Evolutionary conservation across 768 basidiomycete genomes (phyloP).

Genomic region (Lyophyllum semitale): DNA sequence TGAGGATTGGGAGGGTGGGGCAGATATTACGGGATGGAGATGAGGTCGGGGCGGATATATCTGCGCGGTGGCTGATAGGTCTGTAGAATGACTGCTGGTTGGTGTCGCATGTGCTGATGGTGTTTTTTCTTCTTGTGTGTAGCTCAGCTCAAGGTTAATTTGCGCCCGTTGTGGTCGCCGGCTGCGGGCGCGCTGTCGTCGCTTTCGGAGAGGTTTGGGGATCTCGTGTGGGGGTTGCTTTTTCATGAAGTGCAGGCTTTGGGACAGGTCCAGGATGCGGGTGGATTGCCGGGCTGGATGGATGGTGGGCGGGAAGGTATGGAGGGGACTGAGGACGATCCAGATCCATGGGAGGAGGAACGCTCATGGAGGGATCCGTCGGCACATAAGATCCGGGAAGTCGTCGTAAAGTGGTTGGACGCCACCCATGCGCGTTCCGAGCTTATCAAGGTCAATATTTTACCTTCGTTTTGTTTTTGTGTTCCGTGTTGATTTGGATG

Average conservation of each 20-base stretch:
- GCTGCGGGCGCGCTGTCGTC: conserved; percentile 68
- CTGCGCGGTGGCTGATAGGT: conserved; percentile 76
- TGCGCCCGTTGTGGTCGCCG: conserved; percentile 88
- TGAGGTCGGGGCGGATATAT: conserved; percentile 60
- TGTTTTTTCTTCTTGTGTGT: background rate
- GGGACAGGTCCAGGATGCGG: conserved; percentile 15
- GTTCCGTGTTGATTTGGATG: background rate
- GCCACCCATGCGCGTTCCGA: conserved; percentile 26
- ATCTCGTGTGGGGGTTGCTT: conserved; percentile 70
- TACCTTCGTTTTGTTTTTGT: background rate
- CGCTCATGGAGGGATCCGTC: conserved; percentile 79
- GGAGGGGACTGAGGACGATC: conserved; percentile 32
- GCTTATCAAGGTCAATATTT: conserved; percentile 33
- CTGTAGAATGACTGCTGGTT: conserved; percentile 10
- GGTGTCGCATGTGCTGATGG: background rate
- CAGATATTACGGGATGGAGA: conserved; percentile 60
- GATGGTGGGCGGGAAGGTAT: conserved; percentile 10
- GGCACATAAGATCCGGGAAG: conserved; percentile 58
- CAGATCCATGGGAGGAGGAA: conserved; percentile 66
- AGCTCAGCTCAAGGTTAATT: conserved; percentile 93
- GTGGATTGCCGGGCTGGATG: conserved; percentile 5
- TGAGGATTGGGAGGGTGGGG: conserved; percentile 74
- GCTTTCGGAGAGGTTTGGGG: conserved; percentile 55
- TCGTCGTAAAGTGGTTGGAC: conserved; percentile 51
- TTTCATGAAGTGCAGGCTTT: conserved; percentile 39